phyloP scores from a whole-genome alignment of 2,329 filamentous ascomycete species.

The Ophiosphaerella herpotricha region DNA sequence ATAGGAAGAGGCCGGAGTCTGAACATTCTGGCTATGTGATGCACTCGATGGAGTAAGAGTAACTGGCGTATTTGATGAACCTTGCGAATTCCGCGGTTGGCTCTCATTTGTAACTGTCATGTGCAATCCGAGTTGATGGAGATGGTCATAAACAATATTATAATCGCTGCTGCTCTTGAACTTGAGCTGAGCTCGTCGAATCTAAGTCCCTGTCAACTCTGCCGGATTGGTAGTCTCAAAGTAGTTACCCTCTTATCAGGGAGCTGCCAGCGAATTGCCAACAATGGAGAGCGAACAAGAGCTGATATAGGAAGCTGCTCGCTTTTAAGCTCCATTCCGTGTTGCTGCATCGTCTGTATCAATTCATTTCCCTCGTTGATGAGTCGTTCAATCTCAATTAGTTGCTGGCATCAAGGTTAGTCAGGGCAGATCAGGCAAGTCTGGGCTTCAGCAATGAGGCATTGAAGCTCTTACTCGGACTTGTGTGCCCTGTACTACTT shows the following conservation, averaged over 20 bases:
- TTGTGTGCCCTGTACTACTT: constrained; percentile 48
- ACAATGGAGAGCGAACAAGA: constrained; percentile 44
- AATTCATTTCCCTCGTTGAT: constrained; percentile 23
- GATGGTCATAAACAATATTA: constrained; percentile 35
- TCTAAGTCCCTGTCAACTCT: constrained; percentile 32
- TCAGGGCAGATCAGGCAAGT: not conserved
- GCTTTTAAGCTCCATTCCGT: constrained; percentile 32
- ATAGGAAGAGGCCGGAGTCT: constrained; percentile 23
- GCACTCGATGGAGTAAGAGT: constrained; percentile 1
- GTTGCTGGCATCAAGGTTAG: constrained; percentile 23
- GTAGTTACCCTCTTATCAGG: constrained; percentile 40
- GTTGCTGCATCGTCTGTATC: constrained; percentile 24
- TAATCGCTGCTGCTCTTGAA: constrained; percentile 48
- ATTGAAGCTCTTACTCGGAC: constrained; percentile 46
- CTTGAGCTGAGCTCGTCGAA: constrained; percentile 52
- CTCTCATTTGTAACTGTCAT: constrained; percentile 25
- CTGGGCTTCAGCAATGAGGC: constrained; percentile 1
- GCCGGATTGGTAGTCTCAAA: not conserved
- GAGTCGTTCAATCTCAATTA: constrained; percentile 30
- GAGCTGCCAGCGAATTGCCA: constrained; percentile 49
- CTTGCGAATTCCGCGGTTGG: constrained; percentile 12
- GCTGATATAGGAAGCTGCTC: constrained; percentile 53
- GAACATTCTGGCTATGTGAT: constrained; percentile 1
- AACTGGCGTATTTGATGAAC: not conserved
- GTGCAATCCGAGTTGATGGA: constrained; percentile 40